Evolutionary conservation across 345 rosid genomes (phyloP).

Genomic region (Eucalyptus fibrosa): DNA sequence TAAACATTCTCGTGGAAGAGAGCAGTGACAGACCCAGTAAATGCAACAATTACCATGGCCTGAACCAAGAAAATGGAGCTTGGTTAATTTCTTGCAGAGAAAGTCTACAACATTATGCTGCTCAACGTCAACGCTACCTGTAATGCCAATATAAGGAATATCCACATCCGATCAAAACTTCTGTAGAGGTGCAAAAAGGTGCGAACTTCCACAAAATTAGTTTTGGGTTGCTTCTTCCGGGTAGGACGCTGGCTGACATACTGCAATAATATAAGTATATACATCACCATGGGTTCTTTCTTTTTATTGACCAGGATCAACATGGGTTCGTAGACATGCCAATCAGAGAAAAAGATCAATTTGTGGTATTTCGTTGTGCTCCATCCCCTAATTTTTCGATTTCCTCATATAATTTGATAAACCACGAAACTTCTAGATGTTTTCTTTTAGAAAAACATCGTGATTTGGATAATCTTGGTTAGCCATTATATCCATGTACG

Average conservation of each 20-base stretch:
- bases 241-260: conserved; percentile 25
- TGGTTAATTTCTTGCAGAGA: conserved; percentile 1
- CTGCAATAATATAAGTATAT: conserved; percentile 12
- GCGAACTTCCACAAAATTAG: conserved; percentile 97
- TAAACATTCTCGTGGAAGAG: conserved; percentile 50
- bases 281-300: background rate
- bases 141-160: conserved; percentile 72
- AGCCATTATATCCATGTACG: background rate
- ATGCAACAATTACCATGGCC: conserved; percentile 91
- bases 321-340: background rate
- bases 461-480: background rate
- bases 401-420: background rate
- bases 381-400: background rate
- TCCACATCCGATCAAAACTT: conserved; percentile 99
- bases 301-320: background rate
- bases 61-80: conserved; percentile 17
- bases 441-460: background rate
- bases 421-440: background rate
- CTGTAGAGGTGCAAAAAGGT: conserved; percentile 92
- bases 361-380: background rate
- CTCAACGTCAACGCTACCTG: conserved; percentile 41
- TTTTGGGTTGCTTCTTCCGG: conserved; percentile 75
- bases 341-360: background rate
- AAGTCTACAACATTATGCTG: background rate
- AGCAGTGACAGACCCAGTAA: conserved; percentile 58